Conservation (phyloP, 2,329 filamentous ascomycete genomes). For the Colletotrichum sp. region DNA sequence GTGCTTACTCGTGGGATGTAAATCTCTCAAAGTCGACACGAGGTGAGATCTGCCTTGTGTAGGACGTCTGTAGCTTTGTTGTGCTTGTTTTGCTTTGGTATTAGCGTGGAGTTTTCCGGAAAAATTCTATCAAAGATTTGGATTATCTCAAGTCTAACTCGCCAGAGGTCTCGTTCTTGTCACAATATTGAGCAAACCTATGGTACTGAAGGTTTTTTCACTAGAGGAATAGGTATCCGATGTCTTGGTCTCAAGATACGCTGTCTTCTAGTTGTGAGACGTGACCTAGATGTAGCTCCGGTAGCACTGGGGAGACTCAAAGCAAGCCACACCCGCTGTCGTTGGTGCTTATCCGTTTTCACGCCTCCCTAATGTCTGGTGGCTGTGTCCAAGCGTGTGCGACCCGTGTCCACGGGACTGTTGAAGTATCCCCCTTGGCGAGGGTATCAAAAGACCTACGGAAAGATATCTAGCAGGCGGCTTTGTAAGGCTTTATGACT, state of each 20-base stretch:
- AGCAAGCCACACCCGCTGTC: neutral
- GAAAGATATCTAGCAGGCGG: neutral
- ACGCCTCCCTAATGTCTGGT: accelerated
- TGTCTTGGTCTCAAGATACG: neutral
- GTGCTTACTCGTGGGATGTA: neutral
- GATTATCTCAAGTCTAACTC: accelerated
- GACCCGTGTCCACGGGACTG: neutral
- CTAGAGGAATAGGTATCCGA: neutral
- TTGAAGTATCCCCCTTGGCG: neutral
- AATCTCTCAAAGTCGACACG: neutral
- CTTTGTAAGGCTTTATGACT: neutral
- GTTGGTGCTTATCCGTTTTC: neutral
- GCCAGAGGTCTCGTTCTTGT: neutral
- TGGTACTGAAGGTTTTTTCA: neutral
- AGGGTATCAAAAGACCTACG: neutral
- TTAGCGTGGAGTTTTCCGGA: neutral
- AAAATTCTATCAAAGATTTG: accelerated
- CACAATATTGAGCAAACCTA: accelerated
- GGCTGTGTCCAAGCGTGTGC: neutral
- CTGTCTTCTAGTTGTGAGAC: neutral
- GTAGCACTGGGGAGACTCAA: neutral
- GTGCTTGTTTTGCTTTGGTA: neutral
- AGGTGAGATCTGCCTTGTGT: neutral
- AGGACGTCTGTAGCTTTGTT: accelerated
- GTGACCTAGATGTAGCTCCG: neutral